phyloP scores from a whole-genome alignment of 2,329 filamentous ascomycete genomes.

The Berkeleyomyces rouxiae region DNA sequence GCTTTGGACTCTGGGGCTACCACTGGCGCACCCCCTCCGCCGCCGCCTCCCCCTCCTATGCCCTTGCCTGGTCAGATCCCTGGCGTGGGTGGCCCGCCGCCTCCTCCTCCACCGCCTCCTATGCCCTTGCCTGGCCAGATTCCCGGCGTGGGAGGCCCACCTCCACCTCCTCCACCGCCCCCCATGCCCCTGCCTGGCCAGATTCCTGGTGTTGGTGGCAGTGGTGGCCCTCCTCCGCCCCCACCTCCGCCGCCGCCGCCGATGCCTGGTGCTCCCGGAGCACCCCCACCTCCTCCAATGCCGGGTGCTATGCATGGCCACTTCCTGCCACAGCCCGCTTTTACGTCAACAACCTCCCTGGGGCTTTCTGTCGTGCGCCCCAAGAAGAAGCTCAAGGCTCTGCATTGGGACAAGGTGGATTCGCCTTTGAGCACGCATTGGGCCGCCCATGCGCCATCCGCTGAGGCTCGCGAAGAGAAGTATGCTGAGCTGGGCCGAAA shows the following conservation, averaged over 20 bases:
- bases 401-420: conserved; percentile 99
- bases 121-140: conserved; percentile 24
- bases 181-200: conserved; percentile 22
- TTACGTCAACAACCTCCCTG: conserved; percentile 37
- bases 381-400: conserved; percentile 98
- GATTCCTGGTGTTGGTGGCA: conserved; percentile 26
- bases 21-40: conserved; percentile 20
- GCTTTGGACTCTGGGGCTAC: conserved; percentile 19
- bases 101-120: conserved; percentile 34
- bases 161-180: conserved; percentile 25
- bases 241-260: conserved; percentile 25
- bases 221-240: conserved; percentile 22
- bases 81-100: conserved; percentile 31
- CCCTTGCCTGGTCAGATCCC: conserved; percentile 21
- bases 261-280: conserved; percentile 23
- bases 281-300: conserved; percentile 46
- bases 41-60: conserved; percentile 26
- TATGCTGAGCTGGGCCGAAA: conserved; percentile 85
- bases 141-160: conserved; percentile 18
- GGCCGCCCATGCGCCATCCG: conserved; percentile 73
- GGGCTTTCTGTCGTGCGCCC: conserved; percentile 68
- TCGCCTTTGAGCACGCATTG: conserved; percentile 81
- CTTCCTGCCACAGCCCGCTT: conserved; percentile 50
- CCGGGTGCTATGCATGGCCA: conserved; percentile 57
- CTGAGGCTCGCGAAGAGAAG: conserved; percentile 83